Conservation (phyloP, 495 filamentous ascomycete genomes). For the Penicillium desertorum region DNA sequence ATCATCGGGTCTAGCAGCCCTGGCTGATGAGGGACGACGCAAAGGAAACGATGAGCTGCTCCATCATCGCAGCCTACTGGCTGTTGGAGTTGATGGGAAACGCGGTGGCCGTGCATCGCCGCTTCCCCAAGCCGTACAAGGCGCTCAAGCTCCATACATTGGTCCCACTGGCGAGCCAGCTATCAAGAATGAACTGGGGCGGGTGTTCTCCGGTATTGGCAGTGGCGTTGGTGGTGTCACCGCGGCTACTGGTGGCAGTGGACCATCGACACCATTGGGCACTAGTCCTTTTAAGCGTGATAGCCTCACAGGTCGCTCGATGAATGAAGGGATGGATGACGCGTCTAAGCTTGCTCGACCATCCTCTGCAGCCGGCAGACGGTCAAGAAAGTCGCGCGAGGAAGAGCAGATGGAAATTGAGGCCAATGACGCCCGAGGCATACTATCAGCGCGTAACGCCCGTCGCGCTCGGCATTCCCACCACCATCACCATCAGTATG, state of each 20-base stretch:
- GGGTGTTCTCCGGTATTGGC: slow-evolving; percentile 88
- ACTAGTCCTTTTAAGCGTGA: slow-evolving; percentile 56
- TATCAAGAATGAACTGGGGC: slow-evolving; percentile 88
- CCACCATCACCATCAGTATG: slow-evolving; percentile 60
- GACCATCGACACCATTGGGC: slow-evolving; percentile 55
- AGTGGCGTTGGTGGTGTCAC: slow-evolving; percentile 72
- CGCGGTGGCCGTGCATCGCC: slow-evolving; percentile 65
- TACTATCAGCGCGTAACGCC: slow-evolving; percentile 53
- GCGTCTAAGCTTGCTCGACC: slow-evolving; percentile 41
- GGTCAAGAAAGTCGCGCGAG: slow-evolving; percentile 53
- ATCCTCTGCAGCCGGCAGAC: slow-evolving; percentile 55
- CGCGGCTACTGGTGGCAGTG: slow-evolving; percentile 52
- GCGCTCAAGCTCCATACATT: slow-evolving; percentile 74
- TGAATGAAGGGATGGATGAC: slow-evolving; percentile 39
- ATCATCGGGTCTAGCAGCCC: slow-evolving; percentile 27
- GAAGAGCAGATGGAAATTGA: slow-evolving; percentile 63
- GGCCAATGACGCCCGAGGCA: slow-evolving; percentile 58
- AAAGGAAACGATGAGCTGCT: slow-evolving; percentile 61
- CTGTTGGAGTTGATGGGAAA: slow-evolving; percentile 46
- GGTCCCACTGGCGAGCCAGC: slow-evolving; percentile 75
- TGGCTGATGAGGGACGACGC: slow-evolving; percentile 40
- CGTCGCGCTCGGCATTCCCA: slow-evolving; percentile 59
- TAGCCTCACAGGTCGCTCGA: slow-evolving; percentile 36
- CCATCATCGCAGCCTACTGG: slow-evolving; percentile 47
- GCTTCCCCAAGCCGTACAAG: slow-evolving; percentile 87